These are phyloP conservation scores for Candida berthetii DNA, from an alignment of 805 yeast species.

Conservation along the genomic window DNA sequence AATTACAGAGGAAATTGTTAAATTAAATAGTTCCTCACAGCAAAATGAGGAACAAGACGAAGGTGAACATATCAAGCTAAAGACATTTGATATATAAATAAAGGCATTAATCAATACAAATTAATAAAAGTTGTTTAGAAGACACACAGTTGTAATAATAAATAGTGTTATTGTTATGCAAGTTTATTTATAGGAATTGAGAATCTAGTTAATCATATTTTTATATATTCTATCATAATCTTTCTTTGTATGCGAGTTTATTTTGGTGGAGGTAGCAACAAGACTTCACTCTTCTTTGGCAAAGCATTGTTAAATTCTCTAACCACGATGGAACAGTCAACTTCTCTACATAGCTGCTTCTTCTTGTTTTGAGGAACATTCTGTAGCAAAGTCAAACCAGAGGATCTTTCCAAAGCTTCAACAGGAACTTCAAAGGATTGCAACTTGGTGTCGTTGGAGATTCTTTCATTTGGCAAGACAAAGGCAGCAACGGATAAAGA, in stretches of 20 bases:
- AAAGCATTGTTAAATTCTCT: constrained; percentile 61
- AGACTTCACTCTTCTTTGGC: constrained; percentile 12
- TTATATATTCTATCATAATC: too few relatives aligned
- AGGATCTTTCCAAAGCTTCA: constrained; percentile 80
- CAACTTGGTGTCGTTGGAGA: constrained; percentile 66
- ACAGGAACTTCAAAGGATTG: constrained; percentile 80
- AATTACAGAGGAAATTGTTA: constrained; percentile 37
- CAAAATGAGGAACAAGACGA: constrained; percentile 13
- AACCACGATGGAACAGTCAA: constrained; percentile 71
- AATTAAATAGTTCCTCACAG: constrained; percentile 18
- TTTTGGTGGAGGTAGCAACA: constrained; percentile 17
- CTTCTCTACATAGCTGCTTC: constrained; percentile 72
- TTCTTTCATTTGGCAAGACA: constrained; percentile 84
- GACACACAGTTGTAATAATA: too few relatives aligned
- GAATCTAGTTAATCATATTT: too few relatives aligned
- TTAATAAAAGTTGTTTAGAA: too few relatives aligned
- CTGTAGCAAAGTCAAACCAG: constrained; percentile 78
- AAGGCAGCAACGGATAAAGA: constrained; percentile 80
- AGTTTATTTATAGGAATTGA: too few relatives aligned
- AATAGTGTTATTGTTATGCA: too few relatives aligned
- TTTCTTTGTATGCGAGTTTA: too few relatives aligned
- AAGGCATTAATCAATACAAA: too few relatives aligned
- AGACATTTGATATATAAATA: constrained; percentile 31
- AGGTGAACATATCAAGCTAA: constrained; percentile 41
- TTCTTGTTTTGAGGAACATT: constrained; percentile 52